Evolutionary conservation across 2,329 filamentous ascomycete species (phyloP), one percentile per base, ranked within the genome.

Genomic region (Fusarium camptoceras): DNA sequence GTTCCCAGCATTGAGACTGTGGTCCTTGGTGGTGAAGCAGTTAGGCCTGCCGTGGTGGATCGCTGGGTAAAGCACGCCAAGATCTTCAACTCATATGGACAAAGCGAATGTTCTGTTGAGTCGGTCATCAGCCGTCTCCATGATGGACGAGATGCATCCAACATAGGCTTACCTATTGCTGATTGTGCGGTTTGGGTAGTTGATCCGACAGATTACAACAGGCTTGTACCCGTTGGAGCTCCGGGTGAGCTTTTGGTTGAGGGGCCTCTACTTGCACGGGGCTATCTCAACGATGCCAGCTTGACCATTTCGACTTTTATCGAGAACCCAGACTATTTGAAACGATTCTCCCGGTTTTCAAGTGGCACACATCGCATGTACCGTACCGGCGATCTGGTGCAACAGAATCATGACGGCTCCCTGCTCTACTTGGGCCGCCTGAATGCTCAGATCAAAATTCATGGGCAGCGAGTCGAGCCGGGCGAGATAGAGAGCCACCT

Each of bases 21-120:
- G 4, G 6, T 44, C 5, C 51, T 44, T 4, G 39, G 51, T 3
- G 39, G 51, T 11, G 51, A 55, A 39, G 27, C 51, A 20, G 5
- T 55, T 8, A 44, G 39, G 2, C 51, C 43, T 27, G 44, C 43
- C 11, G 51, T 44, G 16, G 14, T 55, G 9, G 27, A 55, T 11
- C 43, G 43, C n/a, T 55, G 51, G 51, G 39, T 39, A 4, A 12
- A 55, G 20, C 43, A 44, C 8, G 51, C 44, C 8, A 27, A 31
- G 15, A n/a, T 55, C 11, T 39, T 39, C 5, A 44, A 55, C 2
- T 27, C 51, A 1, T 55, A 55, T 22, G 51, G 51, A 0, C 64
- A 55, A 5, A 60, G 49, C 28, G 60, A 64, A 37, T 56, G 60
- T 37, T 31, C 55, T 18, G 60, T 64, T 15, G 27, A 28, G 27